Evolutionary conservation across 148 eudicot species (phyloP).

Genomic region (Diospyros kaki): DNA sequence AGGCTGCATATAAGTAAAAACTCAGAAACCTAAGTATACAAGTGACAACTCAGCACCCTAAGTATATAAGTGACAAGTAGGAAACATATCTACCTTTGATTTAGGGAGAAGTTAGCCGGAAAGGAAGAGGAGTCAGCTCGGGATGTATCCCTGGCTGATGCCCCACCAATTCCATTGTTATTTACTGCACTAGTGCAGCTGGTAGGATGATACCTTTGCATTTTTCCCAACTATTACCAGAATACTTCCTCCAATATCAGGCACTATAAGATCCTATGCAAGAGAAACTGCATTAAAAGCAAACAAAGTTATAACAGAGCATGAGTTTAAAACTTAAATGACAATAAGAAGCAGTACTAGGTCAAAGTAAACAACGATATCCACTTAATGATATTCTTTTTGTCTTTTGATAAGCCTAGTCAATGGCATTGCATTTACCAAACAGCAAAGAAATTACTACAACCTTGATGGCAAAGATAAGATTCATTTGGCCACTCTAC

Average conservation of each 20-base stretch:
- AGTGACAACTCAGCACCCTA: too few relatives aligned
- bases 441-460: not conserved
- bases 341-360: not conserved
- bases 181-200: conserved; percentile 94
- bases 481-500: conserved; percentile 4
- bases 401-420: not conserved
- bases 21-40: not conserved
- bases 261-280: conserved; percentile 24
- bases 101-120: conserved; percentile 58
- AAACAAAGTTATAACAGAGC: not conserved
- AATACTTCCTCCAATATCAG: conserved; percentile 82
- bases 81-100: conserved; percentile 56
- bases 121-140: conserved; percentile 59
- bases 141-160: conserved; percentile 60
- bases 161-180: conserved; percentile 64
- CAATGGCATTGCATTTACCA: not conserved
- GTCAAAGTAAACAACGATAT: conserved; percentile 2
- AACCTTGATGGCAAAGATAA: not conserved
- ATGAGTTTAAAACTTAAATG: conserved; percentile 7
- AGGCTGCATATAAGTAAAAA: not conserved
- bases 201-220: conserved; percentile 96
- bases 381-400: too few relatives aligned
- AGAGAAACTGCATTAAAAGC: conserved; percentile 23
- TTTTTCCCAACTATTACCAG: conserved; percentile 81
- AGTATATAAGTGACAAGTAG: not conserved